Base-by-base conservation (phyloP, 2,329 filamentous ascomycete genomes). In the Penicillium aurantiogriseum region DNA sequence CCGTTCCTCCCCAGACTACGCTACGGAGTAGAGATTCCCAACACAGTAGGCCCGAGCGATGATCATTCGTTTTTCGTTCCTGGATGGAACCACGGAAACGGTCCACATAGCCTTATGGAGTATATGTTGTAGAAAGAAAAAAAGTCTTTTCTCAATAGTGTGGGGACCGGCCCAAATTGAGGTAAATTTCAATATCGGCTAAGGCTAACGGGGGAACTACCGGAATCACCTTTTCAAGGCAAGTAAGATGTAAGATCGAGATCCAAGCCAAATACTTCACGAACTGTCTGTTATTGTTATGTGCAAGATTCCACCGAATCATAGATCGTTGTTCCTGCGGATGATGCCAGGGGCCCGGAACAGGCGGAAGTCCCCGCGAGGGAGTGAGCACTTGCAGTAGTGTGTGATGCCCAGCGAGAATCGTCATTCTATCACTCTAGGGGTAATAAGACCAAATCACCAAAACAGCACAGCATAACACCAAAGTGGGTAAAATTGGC, bases 331-430 rank as follows among this genome's bases (percentile, higher is more conserved):
- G 44, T 65, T 58, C 63, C 62, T 62, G 63, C 60, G 56, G 45
- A 58, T 56, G 58, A 67, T 59, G 65, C 63, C 56, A 67, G 64
- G 65, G 61, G 63, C 44, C 50, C 40, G 57, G 51, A 58, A 55
- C 15, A 19, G 46, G 40, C 47, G 42, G 45, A 45, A 38, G 25
- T 45, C 33, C 19, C 53, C 23, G 54, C 17, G 54, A 51, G 42
- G 36, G 35, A 29, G 48, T 51, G 42, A 56, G 29, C 47, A 50
- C 52, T 19, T 49, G 29, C 49, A 52, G 49, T 31, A 45, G 39
- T 29, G 19, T 19, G 8, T 50, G 45, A 62, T 61, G 51, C n/a
- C n/a, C 35, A 23, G 46, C 29, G 59, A 54, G 40, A 60, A 60
- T 55, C 59, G 17, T 63, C 52, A 61, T 25, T 47, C n/a, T 47